Conservation (phyloP, 2,329 filamentous ascomycete species). For the Raffaelea albimanens region DNA sequence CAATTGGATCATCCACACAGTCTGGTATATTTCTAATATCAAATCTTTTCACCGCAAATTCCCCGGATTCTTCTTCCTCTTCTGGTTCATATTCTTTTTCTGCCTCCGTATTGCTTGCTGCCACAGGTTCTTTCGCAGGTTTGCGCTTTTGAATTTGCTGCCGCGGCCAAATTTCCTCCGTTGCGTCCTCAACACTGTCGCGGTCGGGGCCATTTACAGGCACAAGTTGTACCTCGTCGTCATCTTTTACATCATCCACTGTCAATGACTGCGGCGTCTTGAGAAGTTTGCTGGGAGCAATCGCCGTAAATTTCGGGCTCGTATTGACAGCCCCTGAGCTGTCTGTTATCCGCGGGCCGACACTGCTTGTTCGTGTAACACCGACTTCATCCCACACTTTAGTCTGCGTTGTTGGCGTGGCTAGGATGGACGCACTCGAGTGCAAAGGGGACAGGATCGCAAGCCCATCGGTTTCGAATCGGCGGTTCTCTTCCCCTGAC, state of each 20-base stretch:
- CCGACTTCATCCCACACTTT: background rate
- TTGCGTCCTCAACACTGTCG: background rate
- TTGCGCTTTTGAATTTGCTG: background rate
- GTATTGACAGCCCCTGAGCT: too few species aligned
- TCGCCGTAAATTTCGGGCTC: too few species aligned
- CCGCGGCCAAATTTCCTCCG: too few species aligned
- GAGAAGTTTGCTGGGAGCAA: background rate
- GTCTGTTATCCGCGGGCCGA: too few species aligned
- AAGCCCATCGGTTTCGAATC: background rate
- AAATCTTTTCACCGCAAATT: background rate
- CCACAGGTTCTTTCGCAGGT: background rate
- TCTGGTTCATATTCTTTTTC: background rate
- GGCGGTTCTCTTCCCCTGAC: background rate
- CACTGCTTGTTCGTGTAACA: too few species aligned
- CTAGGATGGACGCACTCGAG: background rate
- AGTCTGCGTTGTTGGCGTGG: background rate
- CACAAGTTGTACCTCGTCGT: background rate
- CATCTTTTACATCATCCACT: background rate
- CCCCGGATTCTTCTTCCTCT: background rate
- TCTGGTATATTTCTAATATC: conserved; percentile 6
- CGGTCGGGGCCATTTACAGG: background rate
- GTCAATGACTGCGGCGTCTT: conserved; percentile 2
- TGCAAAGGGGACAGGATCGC: background rate
- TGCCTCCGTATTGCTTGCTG: background rate
- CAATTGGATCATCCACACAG: conserved; percentile 3